These are phyloP conservation scores for Paecilomyces niveus DNA, from an alignment of 2,329 filamentous ascomycete genomes.

Conservation along the genomic window DNA sequence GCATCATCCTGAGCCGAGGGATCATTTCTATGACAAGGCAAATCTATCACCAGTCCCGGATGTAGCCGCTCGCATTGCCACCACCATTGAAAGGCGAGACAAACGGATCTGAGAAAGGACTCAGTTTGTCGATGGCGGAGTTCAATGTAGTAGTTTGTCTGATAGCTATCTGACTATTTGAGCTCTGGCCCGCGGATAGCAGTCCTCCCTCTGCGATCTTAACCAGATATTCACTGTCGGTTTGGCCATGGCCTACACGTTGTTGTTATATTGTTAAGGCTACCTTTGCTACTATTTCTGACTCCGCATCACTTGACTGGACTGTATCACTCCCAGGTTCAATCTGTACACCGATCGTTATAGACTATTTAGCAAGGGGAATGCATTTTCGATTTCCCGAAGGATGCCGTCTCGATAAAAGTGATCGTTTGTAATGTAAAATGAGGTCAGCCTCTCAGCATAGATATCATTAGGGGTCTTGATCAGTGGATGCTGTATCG, in stretches of 20 bases:
- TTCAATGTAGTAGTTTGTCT: slow-evolving; percentile 39
- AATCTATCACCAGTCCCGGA: slow-evolving; percentile 42
- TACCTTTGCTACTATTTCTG: slow-evolving; percentile 37
- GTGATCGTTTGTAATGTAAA: slow-evolving; percentile 59
- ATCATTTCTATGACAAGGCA: too few relatives aligned
- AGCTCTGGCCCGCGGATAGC: slow-evolving; percentile 34
- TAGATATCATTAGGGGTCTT: slow-evolving; percentile 54
- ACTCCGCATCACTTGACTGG: slow-evolving; percentile 15
- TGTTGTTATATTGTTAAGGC: slow-evolving; percentile 46
- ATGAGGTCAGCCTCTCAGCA: slow-evolving; percentile 39
- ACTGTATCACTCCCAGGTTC: slow-evolving; percentile 7
- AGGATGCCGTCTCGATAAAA: slow-evolving; percentile 43
- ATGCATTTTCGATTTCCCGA: slow-evolving; percentile 43
- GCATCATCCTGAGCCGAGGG: too few relatives aligned
- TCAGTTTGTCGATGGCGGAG: slow-evolving; percentile 50
- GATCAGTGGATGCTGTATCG: slow-evolving; percentile 48
- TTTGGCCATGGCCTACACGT: slow-evolving; percentile 49
- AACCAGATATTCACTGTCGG: slow-evolving; percentile 25
- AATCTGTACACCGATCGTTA: slow-evolving; percentile 41
- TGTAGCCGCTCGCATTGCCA: slow-evolving; percentile 47
- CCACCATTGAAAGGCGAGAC: slow-evolving; percentile 21
- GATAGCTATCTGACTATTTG: slow-evolving; percentile 33
- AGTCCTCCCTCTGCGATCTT: slow-evolving; percentile 39
- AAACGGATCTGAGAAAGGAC: slow-evolving; percentile 51
- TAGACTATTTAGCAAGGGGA: slow-evolving; percentile 42